These are phyloP conservation scores for Salix arbutifolia DNA, from an alignment of 345 rosid species.

Conservation along the genomic window DNA sequence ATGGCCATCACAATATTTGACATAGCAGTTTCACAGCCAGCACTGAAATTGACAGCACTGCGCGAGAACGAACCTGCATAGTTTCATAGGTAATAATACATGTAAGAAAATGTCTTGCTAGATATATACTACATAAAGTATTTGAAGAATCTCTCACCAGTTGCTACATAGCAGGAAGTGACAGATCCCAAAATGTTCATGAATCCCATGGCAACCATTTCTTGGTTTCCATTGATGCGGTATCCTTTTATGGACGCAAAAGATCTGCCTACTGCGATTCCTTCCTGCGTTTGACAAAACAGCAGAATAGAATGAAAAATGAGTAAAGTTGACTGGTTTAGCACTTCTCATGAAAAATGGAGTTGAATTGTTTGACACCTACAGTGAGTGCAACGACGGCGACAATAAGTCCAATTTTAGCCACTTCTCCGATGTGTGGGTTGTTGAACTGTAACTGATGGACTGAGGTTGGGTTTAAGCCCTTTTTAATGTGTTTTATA, in stretches of 20 bases:
- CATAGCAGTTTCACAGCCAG: constrained; percentile 75
- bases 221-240: constrained; percentile 78
- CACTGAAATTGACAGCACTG: constrained; percentile 77
- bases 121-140: neutral
- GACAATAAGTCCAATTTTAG: constrained; percentile 56
- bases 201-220: constrained; percentile 83
- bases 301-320: neutral
- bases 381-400: constrained; percentile 76
- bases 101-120: neutral
- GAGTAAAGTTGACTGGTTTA: neutral
- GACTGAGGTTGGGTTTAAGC: constrained; percentile 72
- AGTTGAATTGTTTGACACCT: constrained; percentile 7
- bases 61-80: constrained; percentile 81
- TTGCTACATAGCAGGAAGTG: constrained; percentile 83
- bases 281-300: constrained; percentile 47
- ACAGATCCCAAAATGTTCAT: constrained; percentile 76
- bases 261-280: constrained; percentile 80
- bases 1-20: constrained; percentile 86
- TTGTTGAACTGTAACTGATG: constrained; percentile 51
- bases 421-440: constrained; percentile 60
- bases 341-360: too few relatives aligned
- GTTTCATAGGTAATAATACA: neutral
- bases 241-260: constrained; percentile 79
- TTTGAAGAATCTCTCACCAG: constrained; percentile 39
- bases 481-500: constrained; percentile 68